A percentile compares a stretch with the other conserved stretches of the same genome.
These are phyloP conservation scores for Discostella pseudostelligera DNA, from an alignment of 108 stramenopile genomes.

Conservation along the genomic window DNA sequence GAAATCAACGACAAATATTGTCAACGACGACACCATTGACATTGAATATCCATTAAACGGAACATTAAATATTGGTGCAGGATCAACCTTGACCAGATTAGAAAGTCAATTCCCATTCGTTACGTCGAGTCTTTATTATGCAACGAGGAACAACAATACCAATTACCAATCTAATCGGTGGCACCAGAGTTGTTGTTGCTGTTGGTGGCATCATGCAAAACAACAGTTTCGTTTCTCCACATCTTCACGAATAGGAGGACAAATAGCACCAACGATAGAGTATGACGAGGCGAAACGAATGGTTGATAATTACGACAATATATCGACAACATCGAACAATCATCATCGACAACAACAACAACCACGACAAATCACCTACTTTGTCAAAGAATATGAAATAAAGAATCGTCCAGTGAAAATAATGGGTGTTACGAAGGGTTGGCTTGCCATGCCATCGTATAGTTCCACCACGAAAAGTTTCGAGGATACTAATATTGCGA, in stretches of 20 bases:
- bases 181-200: background rate
- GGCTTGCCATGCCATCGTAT: constrained; percentile 66
- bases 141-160: background rate
- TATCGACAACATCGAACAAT: background rate
- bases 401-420: constrained; percentile 72
- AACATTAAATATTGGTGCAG: constrained; percentile 62
- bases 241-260: constrained; percentile 9
- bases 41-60: constrained; percentile 30
- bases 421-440: constrained; percentile 57
- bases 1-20: background rate
- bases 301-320: constrained; percentile 17
- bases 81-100: constrained; percentile 60
- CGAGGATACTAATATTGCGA: background rate
- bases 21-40: constrained; percentile 1
- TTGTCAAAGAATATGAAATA: constrained; percentile 57
- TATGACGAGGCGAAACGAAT: constrained; percentile 17
- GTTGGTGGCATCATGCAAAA: constrained; percentile 48
- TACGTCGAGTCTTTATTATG: constrained; percentile 3
- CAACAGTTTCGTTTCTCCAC: constrained; percentile 14
- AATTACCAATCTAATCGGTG: background rate
- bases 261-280: constrained; percentile 12
- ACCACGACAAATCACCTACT: constrained; percentile 33
- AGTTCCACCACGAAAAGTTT: background rate
- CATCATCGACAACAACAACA: background rate
- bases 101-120: constrained; percentile 58